Evolutionary conservation across 495 filamentous ascomycete species (phyloP).

Genomic region (Trichoderma reesei): DNA sequence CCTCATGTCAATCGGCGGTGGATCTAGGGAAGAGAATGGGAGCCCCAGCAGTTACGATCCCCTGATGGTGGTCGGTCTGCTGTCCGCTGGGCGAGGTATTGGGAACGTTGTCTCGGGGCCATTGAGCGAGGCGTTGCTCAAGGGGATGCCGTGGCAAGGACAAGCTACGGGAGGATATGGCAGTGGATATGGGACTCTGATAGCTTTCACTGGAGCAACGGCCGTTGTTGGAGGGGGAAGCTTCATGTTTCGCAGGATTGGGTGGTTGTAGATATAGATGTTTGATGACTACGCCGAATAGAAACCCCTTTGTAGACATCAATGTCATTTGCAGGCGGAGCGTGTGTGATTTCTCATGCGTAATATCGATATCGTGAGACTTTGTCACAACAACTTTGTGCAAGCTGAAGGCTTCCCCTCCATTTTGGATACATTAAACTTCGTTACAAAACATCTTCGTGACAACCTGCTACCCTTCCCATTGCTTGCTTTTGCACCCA

Average conservation of each 20-base stretch:
- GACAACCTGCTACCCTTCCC: neutral
- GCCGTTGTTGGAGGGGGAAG: slow-evolving; percentile 41
- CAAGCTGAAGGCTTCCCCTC: no score
- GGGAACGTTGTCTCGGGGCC: slow-evolving; percentile 55
- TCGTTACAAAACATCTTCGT: neutral
- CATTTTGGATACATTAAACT: neutral
- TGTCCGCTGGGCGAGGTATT: slow-evolving; percentile 56
- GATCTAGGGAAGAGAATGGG: neutral
- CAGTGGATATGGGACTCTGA: slow-evolving; percentile 44
- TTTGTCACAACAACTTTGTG: no score
- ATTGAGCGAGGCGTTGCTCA: slow-evolving; percentile 46
- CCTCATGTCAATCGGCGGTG: slow-evolving; percentile 30
- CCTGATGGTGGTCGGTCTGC: slow-evolving; percentile 48
- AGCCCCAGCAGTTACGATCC: slow-evolving; percentile 19
- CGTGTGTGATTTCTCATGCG: no score
- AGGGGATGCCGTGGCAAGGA: slow-evolving; percentile 25
- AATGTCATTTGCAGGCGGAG: no score
- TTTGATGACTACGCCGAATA: no score
- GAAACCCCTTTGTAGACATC: no score
- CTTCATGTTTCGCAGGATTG: slow-evolving; percentile 34
- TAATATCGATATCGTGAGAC: no score
- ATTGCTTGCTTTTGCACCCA: neutral
- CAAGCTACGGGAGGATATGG: slow-evolving; percentile 32
- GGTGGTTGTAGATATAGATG: slow-evolving; percentile 23
- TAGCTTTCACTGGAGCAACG: slow-evolving; percentile 47